phyloP scores from a whole-genome alignment of 2,329 filamentous ascomycete genomes.

The Ophiostoma populinum region DNA sequence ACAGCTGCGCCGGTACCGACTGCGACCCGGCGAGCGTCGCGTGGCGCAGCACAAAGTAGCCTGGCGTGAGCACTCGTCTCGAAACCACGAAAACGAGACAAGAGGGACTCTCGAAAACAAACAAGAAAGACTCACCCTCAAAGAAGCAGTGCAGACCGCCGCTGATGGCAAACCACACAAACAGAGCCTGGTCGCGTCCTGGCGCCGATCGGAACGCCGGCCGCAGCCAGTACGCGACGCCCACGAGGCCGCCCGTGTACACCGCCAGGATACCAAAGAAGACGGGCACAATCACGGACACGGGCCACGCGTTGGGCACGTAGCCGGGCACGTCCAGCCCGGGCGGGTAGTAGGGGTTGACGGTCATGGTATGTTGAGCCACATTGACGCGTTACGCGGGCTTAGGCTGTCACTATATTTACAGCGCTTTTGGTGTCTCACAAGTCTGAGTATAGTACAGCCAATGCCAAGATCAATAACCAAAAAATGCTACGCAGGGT shows the following conservation, averaged over 20 bases:
- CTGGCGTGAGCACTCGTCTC: constrained; percentile 15
- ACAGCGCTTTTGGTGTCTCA: too few species aligned
- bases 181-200: constrained; percentile 24
- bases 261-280: constrained; percentile 22
- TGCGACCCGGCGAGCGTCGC: constrained; percentile 46
- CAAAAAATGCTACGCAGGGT: constrained; percentile 5
- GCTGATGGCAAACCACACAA: constrained; percentile 37
- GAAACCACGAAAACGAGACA: too few species aligned
- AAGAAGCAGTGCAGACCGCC: constrained; percentile 64
- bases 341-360: constrained; percentile 34
- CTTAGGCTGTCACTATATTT: too few species aligned
- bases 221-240: constrained; percentile 12
- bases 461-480: neutral
- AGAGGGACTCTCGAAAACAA: too few species aligned
- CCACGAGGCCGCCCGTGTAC: constrained; percentile 19
- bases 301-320: constrained; percentile 24
- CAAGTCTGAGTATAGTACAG: too few species aligned
- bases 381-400: neutral
- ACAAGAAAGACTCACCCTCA: constrained; percentile 55
- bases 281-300: constrained; percentile 21
- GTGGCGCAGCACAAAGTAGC: constrained; percentile 63
- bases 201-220: constrained; percentile 15
- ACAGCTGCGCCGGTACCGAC: constrained; percentile 65
- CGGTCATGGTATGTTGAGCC: neutral
- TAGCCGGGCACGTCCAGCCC: constrained; percentile 26